phyloP scores from a whole-genome alignment of 495 filamentous ascomycete species.

The Annulohypoxylon bovei region DNA sequence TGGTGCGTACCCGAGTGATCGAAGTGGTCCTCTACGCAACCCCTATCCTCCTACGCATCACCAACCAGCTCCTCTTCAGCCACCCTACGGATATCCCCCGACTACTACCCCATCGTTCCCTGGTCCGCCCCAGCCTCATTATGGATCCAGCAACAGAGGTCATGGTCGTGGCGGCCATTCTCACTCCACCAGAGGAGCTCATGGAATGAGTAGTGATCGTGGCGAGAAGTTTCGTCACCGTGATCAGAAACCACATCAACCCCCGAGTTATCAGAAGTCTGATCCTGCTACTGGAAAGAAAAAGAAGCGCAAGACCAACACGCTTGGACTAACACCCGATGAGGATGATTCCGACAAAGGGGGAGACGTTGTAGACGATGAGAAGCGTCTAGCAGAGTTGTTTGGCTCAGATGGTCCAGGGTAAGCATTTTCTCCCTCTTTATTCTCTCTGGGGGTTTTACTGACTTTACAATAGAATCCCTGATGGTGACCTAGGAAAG shows the following conservation, averaged over 20 bases:
- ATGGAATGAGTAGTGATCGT: conserved; percentile 62
- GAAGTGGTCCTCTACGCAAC: conserved; percentile 42
- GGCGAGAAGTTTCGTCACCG: conserved; percentile 58
- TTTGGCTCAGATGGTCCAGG: conserved; percentile 57
- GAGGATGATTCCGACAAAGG: conserved; percentile 76
- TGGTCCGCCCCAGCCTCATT: conserved; percentile 52
- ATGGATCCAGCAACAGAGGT: conserved; percentile 54
- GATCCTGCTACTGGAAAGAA: conserved; percentile 71
- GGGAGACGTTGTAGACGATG: conserved; percentile 68
- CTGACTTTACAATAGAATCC: conserved; percentile 55
- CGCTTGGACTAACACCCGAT: conserved; percentile 81
- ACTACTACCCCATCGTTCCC: conserved; percentile 46
- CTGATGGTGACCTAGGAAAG: conserved; percentile 70
- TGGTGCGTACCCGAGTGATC: conserved; percentile 45
- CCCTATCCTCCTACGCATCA: conserved; percentile 37
- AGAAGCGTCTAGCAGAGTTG: conserved; percentile 75
- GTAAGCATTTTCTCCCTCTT: conserved; percentile 46
- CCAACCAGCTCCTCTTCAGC: conserved; percentile 45
- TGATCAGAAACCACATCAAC: conserved; percentile 48
- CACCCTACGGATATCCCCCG: conserved; percentile 51
- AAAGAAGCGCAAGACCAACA: conserved; percentile 80
- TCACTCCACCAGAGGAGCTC: conserved; percentile 54
- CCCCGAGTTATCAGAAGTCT: conserved; percentile 67
- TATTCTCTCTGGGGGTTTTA: conserved; percentile 26
- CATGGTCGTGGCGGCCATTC: conserved; percentile 59